Evolutionary conservation across 176 grass and related monocot species (phyloP).

Genomic region (Juncus inflexus): DNA sequence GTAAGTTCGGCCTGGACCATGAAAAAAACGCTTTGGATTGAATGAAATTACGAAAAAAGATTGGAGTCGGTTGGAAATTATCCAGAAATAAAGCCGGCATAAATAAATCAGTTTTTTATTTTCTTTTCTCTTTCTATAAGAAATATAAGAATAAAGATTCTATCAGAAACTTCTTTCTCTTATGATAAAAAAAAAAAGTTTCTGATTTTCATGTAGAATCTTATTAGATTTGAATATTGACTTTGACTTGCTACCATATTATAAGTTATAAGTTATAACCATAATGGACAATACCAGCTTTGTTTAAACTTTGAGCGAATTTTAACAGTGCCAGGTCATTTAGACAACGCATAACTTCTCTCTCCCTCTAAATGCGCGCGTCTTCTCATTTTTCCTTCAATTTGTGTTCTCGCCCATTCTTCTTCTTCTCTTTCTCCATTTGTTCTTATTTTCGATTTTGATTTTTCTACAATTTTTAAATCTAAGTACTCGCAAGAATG

Average conservation of each 20-base stretch:
- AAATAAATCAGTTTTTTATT: too few species aligned
- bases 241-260: not conserved
- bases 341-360: not conserved
- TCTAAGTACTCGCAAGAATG: not conserved
- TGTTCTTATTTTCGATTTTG: not conserved
- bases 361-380: not conserved
- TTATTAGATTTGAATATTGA: not conserved
- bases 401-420: not conserved
- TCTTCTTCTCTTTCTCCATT: not conserved
- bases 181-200: too few species aligned
- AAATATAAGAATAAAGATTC: too few species aligned
- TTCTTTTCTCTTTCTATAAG: too few species aligned
- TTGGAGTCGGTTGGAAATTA: too few species aligned
- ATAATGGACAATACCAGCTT: not conserved
- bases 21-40: constrained; percentile 3
- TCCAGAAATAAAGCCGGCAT: not conserved
- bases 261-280: not conserved
- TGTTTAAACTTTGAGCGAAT: not conserved
- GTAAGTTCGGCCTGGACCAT: constrained; percentile 1
- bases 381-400: constrained; percentile 6
- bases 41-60: too few species aligned
- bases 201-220: not conserved
- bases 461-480: not conserved
- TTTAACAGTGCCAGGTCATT: too few species aligned
- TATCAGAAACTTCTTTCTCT: too few species aligned